Percentiles rank a stretch among this genome's conserved stretches.
phyloP scores from a whole-genome alignment of 345 rosid genomes.

The Camelina laxa region DNA sequence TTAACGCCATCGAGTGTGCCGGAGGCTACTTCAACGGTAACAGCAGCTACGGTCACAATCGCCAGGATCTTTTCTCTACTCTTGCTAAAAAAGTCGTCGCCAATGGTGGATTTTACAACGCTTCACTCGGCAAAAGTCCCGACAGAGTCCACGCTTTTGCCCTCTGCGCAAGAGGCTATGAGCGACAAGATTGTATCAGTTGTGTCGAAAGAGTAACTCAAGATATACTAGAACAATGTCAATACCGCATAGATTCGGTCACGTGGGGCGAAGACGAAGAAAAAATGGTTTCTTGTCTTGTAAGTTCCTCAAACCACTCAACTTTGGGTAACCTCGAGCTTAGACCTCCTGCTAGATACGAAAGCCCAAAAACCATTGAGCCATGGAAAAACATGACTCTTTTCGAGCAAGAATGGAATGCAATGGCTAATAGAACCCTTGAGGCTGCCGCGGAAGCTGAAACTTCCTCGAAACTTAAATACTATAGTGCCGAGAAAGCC shows the following conservation, averaged over 20 bases:
- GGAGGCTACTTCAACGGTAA: not conserved
- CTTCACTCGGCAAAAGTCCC: conserved; percentile 30
- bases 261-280: not conserved
- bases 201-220: conserved; percentile 18
- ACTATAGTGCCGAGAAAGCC: conserved; percentile 38
- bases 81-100: conserved; percentile 27
- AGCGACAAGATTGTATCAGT: conserved; percentile 21
- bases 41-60: conserved; percentile 19
- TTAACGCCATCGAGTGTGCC: not conserved
- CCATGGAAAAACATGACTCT: conserved; percentile 3
- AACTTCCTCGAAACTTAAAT: conserved; percentile 33
- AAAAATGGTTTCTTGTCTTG: conserved; percentile 24
- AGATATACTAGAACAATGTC: conserved; percentile 24
- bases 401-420: conserved; percentile 41
- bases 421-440: conserved; percentile 7
- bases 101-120: conserved; percentile 31
- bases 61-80: conserved; percentile 30
- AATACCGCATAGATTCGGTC: conserved; percentile 37
- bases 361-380: not conserved
- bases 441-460: not conserved
- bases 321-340: conserved; percentile 38
- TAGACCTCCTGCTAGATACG: not conserved
- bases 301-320: conserved; percentile 41
- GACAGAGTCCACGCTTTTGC: conserved; percentile 38
- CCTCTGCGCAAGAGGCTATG: conserved; percentile 43